Evolutionary conservation across 2,329 filamentous ascomycete species (phyloP).

Genomic region (Zasmidium angulare): DNA sequence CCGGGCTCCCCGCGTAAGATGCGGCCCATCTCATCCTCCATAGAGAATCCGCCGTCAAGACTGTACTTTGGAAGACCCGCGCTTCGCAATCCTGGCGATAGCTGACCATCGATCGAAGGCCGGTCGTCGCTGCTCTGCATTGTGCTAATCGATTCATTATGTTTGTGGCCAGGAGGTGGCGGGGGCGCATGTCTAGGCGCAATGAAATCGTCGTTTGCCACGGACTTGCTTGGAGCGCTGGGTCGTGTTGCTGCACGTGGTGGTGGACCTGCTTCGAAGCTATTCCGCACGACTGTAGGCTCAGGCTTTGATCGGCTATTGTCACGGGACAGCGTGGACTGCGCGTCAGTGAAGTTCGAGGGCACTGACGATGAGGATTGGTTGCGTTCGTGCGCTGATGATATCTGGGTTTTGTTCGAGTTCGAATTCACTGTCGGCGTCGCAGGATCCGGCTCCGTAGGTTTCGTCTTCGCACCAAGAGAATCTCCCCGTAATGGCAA

Average conservation of each 20-base stretch:
- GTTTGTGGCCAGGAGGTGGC: constrained; percentile 41
- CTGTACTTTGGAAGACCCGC: constrained; percentile 55
- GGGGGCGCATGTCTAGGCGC: constrained; percentile 48
- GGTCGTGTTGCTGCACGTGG: constrained; percentile 50
- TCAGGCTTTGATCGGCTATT: constrained; percentile 24
- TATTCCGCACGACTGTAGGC: constrained; percentile 25
- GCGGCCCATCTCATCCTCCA: constrained; percentile 94
- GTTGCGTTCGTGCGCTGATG: constrained; percentile 38
- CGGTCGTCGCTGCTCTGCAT: constrained; percentile 38
- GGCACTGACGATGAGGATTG: constrained; percentile 39
- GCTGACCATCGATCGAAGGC: constrained; percentile 26
- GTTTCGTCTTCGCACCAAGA: constrained; percentile 41
- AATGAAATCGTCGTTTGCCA: constrained; percentile 43
- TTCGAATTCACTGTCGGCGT: constrained; percentile 43
- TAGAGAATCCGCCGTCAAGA: constrained; percentile 79
- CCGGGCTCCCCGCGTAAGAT: constrained; percentile 70
- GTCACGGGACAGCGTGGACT: constrained; percentile 29
- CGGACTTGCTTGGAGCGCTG: constrained; percentile 42
- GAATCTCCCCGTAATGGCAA: constrained; percentile 61
- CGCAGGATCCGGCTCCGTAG: constrained; percentile 35
- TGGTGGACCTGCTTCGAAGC: constrained; percentile 47
- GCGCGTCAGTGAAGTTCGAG: constrained; percentile 38
- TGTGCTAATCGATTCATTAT: constrained; percentile 47
- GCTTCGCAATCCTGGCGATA: constrained; percentile 31
- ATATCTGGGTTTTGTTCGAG: constrained; percentile 6